Evolutionary conservation across 73 alveolate genomes (phyloP), one percentile per base, ranked within the genome.

Genomic region (Paramecium primaurelia): DNA sequence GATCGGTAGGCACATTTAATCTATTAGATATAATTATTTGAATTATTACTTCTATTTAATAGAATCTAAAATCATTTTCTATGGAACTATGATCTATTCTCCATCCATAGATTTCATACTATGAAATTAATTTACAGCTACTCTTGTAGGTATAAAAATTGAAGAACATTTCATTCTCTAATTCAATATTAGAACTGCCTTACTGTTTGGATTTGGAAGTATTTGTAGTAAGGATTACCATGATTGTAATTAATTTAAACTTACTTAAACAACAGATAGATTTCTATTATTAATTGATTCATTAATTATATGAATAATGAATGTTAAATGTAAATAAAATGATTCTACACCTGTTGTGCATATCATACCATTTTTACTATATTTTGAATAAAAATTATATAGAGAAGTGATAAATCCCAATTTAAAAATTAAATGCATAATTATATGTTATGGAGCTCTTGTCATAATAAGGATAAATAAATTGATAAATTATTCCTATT

Each of bases 331-430:
- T 11, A 64, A 34, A 28, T 64, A 34, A 64, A 64, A 64, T 10
- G 84, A 64, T 16, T 64, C 84, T 32, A 64, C 84, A 25, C 84
- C 84, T 3, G 26, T 12, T 9, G 84, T 25, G 12, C 26, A 14
- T 64, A 28, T n/a, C 16, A 75, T 36, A 4, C 88, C 88, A 75
- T 75, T 75, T 7, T 20, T 36, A 38, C 18, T 38, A 16, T 75
- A 38, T 75, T 22, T 75, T 38, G 58, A 30, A 12, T 36, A n/a
- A 36, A 75, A 42, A 80, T 80, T 80, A 80, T 45, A 80, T 6
- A 80, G 49, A 10, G 91, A 44, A 25, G 91, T 45, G 3, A 47
- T 28, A 12, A 80, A 80, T 20, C 91, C 91, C 7, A 80, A 80
- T 22, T 80, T 80, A 44, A 80, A 80, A 3, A 80, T 34, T 42